Evolutionary conservation across 306 rosid genomes (phyloP), one percentile per base, ranked within the genome.

Genomic region (Pterocarpus santalinus): DNA sequence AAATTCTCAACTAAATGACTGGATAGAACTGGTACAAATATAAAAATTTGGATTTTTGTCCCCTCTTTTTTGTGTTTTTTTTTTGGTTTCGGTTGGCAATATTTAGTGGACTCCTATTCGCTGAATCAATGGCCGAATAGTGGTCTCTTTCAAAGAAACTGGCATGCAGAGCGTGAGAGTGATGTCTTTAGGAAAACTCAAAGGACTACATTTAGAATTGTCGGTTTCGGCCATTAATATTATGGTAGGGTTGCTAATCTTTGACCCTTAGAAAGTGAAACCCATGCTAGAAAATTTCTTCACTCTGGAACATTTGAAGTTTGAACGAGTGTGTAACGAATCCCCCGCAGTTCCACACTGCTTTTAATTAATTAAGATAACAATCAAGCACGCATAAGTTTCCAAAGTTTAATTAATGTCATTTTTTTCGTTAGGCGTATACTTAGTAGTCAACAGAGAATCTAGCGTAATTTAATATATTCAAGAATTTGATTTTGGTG

Each of bases 201-300:
- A 46, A 34, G 51, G 5, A 12, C 69, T 44, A 1, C 17, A 34
- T 73, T 53, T 72, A 16, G 62, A 69, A 71, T 71, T 22, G 64
- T 72, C 8, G n/a, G 77, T 55, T 36, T 8, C 14, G 65, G 77
- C 39, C 56, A 39, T 43, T 4, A 43, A 43, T 57, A 13, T 39
- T 15, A 15, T 30, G 79, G 44, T 12, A 8, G 7, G 69, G 53
- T 62, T 80, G 33, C 35, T 8, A 4, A 28, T 51, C 39, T 72
- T 73, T 80, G 69, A 81, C 80, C 75, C 4, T 51, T 38, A 2
- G 8, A 81, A 74, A 65, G 41, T 69, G 44, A 73, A 32, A 73
- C 33, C 79, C 34, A 52, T 9, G 16, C 39, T 14, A 6, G 10
- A 8, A 61, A 62, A 2, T 70, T 30, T 70, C 58, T 16, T 34